These are phyloP conservation scores for Lizanozyma gosingica DNA, from an alignment of 1,139 yeast species.

Conservation along the genomic window DNA sequence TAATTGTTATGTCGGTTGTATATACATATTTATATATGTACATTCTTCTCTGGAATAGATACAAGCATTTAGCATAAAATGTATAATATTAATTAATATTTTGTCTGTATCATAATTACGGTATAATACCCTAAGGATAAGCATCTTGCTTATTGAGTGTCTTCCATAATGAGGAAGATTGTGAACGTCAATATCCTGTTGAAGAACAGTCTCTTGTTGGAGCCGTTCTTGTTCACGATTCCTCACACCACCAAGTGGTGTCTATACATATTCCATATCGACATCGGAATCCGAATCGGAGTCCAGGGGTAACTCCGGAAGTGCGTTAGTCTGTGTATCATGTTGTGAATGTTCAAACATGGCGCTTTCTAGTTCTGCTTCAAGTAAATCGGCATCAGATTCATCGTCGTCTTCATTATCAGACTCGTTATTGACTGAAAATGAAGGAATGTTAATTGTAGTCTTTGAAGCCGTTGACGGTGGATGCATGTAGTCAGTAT, in stretches of 20 bases:
- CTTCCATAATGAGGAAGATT: too few species aligned
- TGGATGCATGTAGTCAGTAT: too few species aligned
- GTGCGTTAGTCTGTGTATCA: not conserved
- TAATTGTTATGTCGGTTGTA: too few species aligned
- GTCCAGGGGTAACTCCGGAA: not conserved
- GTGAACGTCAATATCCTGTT: too few species aligned
- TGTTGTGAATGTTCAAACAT: not conserved
- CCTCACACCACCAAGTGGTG: slow-evolving; percentile 3
- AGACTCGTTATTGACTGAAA: slow-evolving; percentile 8
- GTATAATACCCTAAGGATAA: too few species aligned
- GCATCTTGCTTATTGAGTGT: too few species aligned
- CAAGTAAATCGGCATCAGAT: not conserved
- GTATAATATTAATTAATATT: too few species aligned
- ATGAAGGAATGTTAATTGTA: not conserved
- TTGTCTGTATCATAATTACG: too few species aligned
- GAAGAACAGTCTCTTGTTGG: not conserved
- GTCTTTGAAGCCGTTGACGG: too few species aligned
- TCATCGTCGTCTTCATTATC: slow-evolving; percentile 7
- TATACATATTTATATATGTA: too few species aligned
- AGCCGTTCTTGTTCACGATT: not conserved
- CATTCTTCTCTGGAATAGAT: too few species aligned
- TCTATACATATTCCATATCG: slow-evolving; percentile 5
- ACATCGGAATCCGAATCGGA: slow-evolving; percentile 1
- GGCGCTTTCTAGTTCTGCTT: not conserved
- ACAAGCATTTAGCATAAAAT: too few species aligned